Base-by-base conservation (phyloP, 192 early-diverging fungal genomes). In the Coemansia sp. region DNA sequence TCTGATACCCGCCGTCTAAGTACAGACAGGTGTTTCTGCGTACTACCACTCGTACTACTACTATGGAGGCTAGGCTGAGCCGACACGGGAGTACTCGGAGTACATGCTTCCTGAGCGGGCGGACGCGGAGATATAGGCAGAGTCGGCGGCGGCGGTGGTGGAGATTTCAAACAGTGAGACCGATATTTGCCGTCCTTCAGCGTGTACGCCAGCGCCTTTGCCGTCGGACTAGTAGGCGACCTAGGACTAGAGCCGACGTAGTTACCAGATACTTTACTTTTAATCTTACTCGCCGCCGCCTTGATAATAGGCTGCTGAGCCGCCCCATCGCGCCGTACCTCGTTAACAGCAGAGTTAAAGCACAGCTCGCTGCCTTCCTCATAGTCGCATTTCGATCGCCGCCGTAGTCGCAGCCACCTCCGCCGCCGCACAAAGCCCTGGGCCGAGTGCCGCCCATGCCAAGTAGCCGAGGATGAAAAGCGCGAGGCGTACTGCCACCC, bases 401-500 rank as follows among this genome's bases (percentile, higher is more conserved):
- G 53, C 26, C 67, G 63, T 21, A 71, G 39, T 16, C 69, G 62
- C 43, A 71, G 69, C 69, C 69, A 62, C 32, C 71, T 59, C 6
- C 71, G 71, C 9, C 59, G 47, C 7, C 71, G 71, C 59, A 73
- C 71, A 62, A 67, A 44, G n/a, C 59, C 61, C 49, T 63, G 64
- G 6, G 69, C 67, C 1, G 67, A 69, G 46, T 69, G 67, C 10
- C 67, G 53, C 46, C 26, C 77, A 55, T 19, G 68, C 64, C 50
- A 60, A 37, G 30, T 38, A 55, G 28, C 73, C 50, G 53, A 64
- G n/a, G 39, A 49, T 11, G 74, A 70, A 39, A 83, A 86, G 19
- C 80, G 68, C 35, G 77, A 55, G 0, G 80, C 61, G 64, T 86
- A 86, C 66, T 83, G 77, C 84, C 84, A 86, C 3, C 84, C 84